A percentile compares a stretch with the other conserved stretches of the same genome.
phyloP scores from a whole-genome alignment of 371 early-diverging fungal species.

The Apophysomyces variabilis region DNA sequence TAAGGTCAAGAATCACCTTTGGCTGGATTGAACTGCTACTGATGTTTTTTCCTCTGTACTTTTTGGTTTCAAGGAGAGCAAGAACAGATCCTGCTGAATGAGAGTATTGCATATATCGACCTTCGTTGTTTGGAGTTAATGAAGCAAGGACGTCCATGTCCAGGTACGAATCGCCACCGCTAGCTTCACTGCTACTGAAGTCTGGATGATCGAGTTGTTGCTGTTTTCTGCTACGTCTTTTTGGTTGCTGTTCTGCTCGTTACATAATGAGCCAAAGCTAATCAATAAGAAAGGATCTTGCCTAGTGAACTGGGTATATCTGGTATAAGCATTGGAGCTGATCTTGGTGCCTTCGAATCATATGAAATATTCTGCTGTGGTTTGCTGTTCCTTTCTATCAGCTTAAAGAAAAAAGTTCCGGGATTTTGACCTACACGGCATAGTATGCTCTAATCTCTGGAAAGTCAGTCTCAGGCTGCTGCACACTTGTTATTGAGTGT shows the following conservation, averaged over 20 bases:
- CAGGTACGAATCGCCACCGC: not conserved
- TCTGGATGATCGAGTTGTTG: not conserved
- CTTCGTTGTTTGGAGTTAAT: conserved; percentile 64
- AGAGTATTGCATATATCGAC: conserved; percentile 75
- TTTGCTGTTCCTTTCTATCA: not conserved
- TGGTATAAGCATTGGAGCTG: not conserved
- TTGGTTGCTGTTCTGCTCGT: conserved; percentile 9
- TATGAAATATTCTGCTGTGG: not conserved
- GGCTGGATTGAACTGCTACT: conserved; percentile 15
- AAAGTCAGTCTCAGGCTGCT: conserved; percentile 24
- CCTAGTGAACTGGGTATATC: not conserved
- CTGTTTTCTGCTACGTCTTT: not conserved
- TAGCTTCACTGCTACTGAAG: not conserved
- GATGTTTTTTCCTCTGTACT: conserved; percentile 46
- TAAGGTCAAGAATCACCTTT: conserved; percentile 23
- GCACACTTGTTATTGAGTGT: not conserved
- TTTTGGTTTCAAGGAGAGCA: conserved; percentile 74
- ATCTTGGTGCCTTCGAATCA: not conserved
- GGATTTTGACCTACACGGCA: conserved; percentile 31
- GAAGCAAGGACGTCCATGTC: conserved; percentile 70
- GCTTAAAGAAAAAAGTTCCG: not conserved
- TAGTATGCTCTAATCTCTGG: conserved; percentile 51
- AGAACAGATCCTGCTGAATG: conserved; percentile 79
- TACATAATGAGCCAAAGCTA: no score
- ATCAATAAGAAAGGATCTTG: not conserved